Conservation (phyloP, 495 filamentous ascomycete species). For the Daldinia childiae region DNA sequence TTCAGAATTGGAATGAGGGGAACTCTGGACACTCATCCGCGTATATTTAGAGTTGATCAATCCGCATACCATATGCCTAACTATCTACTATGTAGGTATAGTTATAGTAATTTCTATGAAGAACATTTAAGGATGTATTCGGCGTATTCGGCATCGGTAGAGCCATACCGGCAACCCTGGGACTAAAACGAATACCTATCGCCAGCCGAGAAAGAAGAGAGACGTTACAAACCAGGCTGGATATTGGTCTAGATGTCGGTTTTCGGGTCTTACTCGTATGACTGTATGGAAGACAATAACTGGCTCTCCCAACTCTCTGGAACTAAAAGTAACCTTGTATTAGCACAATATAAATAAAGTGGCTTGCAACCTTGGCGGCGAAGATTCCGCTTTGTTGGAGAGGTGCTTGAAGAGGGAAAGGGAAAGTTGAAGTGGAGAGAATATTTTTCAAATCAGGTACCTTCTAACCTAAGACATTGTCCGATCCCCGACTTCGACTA, state of each 20-base stretch:
- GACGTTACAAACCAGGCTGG: neutral
- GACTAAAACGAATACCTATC: neutral
- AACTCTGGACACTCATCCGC: neutral
- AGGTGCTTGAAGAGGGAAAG: neutral
- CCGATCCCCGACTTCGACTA: neutral
- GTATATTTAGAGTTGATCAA: neutral
- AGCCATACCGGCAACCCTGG: neutral
- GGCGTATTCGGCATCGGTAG: neutral
- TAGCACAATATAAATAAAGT: conserved; percentile 12
- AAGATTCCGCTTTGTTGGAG: conserved; percentile 1
- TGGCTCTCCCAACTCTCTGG: conserved; percentile 10
- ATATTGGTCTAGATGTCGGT: too few species aligned
- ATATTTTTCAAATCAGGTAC: neutral
- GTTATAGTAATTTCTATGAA: neutral
- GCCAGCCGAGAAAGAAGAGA: neutral
- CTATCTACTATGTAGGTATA: neutral
- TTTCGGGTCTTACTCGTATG: conserved; percentile 4
- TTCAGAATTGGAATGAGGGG: conserved; percentile 16
- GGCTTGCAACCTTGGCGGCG: conserved; percentile 29
- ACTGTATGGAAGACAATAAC: neutral
- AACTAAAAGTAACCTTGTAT: neutral
- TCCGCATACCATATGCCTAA: neutral
- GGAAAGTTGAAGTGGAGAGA: neutral
- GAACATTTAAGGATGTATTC: neutral
- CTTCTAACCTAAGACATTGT: neutral